These are phyloP conservation scores for Coleophoma crateriformis DNA, from an alignment of 2,329 filamentous ascomycete species.

Conservation along the genomic window DNA sequence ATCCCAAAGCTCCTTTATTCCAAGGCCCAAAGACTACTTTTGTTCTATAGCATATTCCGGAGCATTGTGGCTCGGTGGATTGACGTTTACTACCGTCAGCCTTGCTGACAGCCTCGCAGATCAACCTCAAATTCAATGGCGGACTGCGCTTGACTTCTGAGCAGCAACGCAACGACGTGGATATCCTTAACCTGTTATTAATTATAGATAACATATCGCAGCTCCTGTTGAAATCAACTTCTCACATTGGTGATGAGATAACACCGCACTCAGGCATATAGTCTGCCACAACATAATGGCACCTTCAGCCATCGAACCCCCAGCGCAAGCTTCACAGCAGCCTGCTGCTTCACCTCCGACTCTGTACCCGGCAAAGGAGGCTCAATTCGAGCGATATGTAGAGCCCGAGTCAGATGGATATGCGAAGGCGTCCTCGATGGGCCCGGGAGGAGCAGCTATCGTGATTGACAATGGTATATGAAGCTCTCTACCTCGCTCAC, in stretches of 20 bases:
- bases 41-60: no score
- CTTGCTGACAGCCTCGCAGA: no score
- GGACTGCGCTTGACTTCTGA: no score
- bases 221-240: no score
- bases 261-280: conserved; percentile 21
- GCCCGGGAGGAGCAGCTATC: conserved; percentile 64
- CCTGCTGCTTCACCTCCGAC: conserved; percentile 46
- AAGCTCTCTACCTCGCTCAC: conserved; percentile 1
- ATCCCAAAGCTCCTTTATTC: no score
- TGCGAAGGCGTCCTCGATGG: conserved; percentile 46
- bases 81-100: no score
- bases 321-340: conserved; percentile 30
- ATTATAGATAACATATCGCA: no score
- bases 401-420: conserved; percentile 61
- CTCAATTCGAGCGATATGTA: conserved; percentile 51
- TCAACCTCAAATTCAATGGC: no score
- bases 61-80: no score
- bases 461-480: conserved; percentile 91
- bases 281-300: conserved; percentile 18
- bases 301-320: conserved; percentile 22
- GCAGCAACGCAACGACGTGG: no score
- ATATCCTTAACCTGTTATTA: no score
- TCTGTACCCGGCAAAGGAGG: conserved; percentile 57
- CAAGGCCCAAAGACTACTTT: no score
- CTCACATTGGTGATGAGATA: conserved; percentile 36